These are phyloP conservation scores for Ceratocystis ficicola DNA, from an alignment of 2,329 filamentous ascomycete genomes.

Conservation along the genomic window DNA sequence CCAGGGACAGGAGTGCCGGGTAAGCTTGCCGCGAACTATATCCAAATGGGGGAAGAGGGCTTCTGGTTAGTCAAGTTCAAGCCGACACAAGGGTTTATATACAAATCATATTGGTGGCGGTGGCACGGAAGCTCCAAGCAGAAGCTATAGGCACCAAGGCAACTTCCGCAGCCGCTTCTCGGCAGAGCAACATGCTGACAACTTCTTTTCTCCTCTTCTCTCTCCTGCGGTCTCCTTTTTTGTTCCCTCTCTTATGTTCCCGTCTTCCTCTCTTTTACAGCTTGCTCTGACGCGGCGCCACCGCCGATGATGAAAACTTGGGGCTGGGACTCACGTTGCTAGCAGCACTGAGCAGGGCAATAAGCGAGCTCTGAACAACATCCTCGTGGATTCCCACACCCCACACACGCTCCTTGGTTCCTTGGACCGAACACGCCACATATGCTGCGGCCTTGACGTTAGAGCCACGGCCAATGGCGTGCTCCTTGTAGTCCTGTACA, in stretches of 20 bases:
- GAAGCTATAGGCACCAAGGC: not conserved
- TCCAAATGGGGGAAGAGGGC: not conserved
- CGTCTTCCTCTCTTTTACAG: slow-evolving; percentile 23
- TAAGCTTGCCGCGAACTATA: slow-evolving; percentile 19
- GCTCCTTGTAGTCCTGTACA: slow-evolving; percentile 91
- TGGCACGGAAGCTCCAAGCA: not conserved
- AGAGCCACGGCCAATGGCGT: slow-evolving; percentile 70
- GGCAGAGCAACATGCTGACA: not conserved
- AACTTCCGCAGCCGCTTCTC: not conserved
- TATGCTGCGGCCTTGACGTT: slow-evolving; percentile 90
- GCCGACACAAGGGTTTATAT: not conserved
- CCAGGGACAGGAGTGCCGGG: slow-evolving; percentile 17
- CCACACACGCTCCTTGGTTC: slow-evolving; percentile 64
- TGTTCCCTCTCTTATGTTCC: not conserved
- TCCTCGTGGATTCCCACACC: slow-evolving; percentile 87
- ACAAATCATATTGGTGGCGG: slow-evolving; percentile 8
- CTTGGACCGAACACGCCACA: slow-evolving; percentile 69
- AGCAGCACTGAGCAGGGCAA: slow-evolving; percentile 73
- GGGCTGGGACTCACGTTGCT: slow-evolving; percentile 55
- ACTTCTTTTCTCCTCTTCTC: not conserved
- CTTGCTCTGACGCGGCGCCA: slow-evolving; percentile 19
- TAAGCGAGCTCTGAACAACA: slow-evolving; percentile 78
- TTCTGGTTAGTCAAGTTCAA: not conserved
- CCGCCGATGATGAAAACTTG: slow-evolving; percentile 19
- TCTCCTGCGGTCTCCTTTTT: not conserved